Evolutionary conservation across 176 grass and related monocot genomes (phyloP).

Genomic region (Tuctoria greenei): DNA sequence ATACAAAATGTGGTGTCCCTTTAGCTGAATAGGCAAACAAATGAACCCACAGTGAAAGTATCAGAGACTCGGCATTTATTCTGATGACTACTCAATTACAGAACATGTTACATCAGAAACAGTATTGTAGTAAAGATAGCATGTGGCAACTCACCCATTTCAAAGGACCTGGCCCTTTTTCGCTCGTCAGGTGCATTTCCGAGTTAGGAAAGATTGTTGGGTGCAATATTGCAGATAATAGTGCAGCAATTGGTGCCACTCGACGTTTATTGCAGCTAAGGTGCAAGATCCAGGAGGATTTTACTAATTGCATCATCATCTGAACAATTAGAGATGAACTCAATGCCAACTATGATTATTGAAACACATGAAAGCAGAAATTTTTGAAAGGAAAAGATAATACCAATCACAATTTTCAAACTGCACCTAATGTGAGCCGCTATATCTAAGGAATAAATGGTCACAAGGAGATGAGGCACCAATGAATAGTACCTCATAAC

Average conservation of each 20-base stretch:
- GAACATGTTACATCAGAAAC: neutral
- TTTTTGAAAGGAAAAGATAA: neutral
- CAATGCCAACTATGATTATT: neutral
- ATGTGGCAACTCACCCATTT: conserved; percentile 77
- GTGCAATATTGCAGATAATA: conserved; percentile 83
- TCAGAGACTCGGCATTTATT: conserved; percentile 28
- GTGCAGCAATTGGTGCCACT: conserved; percentile 85
- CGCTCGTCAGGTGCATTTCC: conserved; percentile 70
- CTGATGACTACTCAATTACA: neutral
- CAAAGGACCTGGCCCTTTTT: conserved; percentile 66
- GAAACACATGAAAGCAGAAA: neutral
- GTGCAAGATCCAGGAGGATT: conserved; percentile 85
- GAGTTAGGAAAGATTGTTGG: conserved; percentile 60
- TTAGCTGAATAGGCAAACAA: conserved; percentile 16
- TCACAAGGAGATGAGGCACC: neutral
- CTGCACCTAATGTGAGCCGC: conserved; percentile 19
- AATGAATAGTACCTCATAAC: conserved; percentile 55
- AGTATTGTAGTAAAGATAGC: conserved; percentile 18
- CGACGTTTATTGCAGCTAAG: conserved; percentile 91
- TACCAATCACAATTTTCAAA: neutral
- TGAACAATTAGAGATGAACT: conserved; percentile 44
- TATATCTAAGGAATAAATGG: conserved; percentile 13
- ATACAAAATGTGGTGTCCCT: conserved; percentile 11
- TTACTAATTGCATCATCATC: conserved; percentile 85
- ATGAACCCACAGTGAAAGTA: conserved; percentile 10